Conservation (phyloP, 805 yeast species). For the Kregervanrija delftensis region DNA sequence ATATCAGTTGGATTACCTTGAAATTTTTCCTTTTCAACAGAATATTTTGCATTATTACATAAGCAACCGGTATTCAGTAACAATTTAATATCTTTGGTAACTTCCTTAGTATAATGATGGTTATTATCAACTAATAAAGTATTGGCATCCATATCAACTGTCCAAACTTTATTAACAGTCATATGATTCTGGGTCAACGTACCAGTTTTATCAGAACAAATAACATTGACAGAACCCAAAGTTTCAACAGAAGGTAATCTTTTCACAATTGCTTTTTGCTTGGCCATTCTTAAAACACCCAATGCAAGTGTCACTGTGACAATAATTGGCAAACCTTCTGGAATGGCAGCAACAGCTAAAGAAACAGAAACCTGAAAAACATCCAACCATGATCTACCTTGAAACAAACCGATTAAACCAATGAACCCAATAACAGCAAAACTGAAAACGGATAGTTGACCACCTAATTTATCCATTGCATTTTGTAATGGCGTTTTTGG, state of each 20-base stretch:
- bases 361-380: slow-evolving; percentile 98
- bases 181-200: slow-evolving; percentile 86
- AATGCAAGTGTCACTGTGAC: slow-evolving; percentile 95
- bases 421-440: slow-evolving; percentile 88
- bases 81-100: slow-evolving; percentile 48
- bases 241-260: slow-evolving; percentile 94
- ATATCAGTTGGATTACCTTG: slow-evolving; percentile 95
- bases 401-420: slow-evolving; percentile 80
- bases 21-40: slow-evolving; percentile 59
- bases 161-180: slow-evolving; percentile 83
- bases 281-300: slow-evolving; percentile 96
- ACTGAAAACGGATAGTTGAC: slow-evolving; percentile 77
- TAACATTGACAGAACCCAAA: slow-evolving; percentile 87
- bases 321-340: slow-evolving; percentile 97
- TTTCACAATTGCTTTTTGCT: slow-evolving; percentile 86
- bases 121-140: slow-evolving; percentile 32
- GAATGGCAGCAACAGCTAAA: slow-evolving; percentile 97
- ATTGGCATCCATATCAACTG: slow-evolving; percentile 47
- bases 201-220: slow-evolving; percentile 88
- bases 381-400: slow-evolving; percentile 93
- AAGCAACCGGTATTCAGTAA: slow-evolving; percentile 61
- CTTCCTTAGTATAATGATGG: slow-evolving; percentile 26
- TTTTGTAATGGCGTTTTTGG: slow-evolving; percentile 96
- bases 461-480: slow-evolving; percentile 93
- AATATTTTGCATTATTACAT: slow-evolving; percentile 69